phyloP scores from a whole-genome alignment of 2,329 filamentous ascomycete species.

The Orbilia oligospora region DNA sequence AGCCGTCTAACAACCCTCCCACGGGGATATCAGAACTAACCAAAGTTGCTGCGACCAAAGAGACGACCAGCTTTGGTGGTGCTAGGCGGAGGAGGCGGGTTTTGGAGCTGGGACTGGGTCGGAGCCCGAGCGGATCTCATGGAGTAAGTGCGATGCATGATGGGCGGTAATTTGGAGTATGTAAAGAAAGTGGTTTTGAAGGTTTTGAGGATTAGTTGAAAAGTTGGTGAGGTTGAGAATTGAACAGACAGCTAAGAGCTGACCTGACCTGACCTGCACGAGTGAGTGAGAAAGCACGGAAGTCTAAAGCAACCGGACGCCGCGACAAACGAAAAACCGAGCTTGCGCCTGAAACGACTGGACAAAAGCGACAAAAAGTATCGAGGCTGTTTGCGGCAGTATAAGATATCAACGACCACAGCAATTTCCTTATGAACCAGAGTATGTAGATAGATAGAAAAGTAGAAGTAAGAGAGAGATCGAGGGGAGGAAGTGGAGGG shows the following conservation, averaged over 20 bases:
- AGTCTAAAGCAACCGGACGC: constrained; percentile 8
- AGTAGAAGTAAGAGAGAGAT: neutral
- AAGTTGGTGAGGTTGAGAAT: neutral
- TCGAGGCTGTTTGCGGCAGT: constrained; percentile 34
- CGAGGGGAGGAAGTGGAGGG: neutral
- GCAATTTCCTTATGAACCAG: neutral
- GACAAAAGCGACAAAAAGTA: constrained; percentile 8
- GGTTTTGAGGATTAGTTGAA: neutral
- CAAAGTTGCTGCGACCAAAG: constrained; percentile 87
- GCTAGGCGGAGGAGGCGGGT: constrained; percentile 90
- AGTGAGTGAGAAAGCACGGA: neutral
- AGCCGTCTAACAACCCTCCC: too few relatives aligned
- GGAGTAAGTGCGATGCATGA: constrained; percentile 98
- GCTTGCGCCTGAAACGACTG: neutral
- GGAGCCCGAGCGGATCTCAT: constrained; percentile 98
- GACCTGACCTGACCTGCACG: neutral
- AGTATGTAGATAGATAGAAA: neutral
- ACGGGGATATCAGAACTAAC: constrained; percentile 73
- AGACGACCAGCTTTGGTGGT: constrained; percentile 91
- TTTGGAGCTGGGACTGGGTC: constrained; percentile 91
- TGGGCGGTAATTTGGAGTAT: constrained; percentile 44
- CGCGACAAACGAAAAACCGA: constrained; percentile 28
- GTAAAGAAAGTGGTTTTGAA: neutral
- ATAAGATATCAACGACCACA: neutral
- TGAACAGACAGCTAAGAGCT: neutral